Percentiles rank a stretch among this genome's conserved stretches.
phyloP scores from a whole-genome alignment of 495 filamentous ascomycete genomes.

The Amorphotheca resinae region DNA sequence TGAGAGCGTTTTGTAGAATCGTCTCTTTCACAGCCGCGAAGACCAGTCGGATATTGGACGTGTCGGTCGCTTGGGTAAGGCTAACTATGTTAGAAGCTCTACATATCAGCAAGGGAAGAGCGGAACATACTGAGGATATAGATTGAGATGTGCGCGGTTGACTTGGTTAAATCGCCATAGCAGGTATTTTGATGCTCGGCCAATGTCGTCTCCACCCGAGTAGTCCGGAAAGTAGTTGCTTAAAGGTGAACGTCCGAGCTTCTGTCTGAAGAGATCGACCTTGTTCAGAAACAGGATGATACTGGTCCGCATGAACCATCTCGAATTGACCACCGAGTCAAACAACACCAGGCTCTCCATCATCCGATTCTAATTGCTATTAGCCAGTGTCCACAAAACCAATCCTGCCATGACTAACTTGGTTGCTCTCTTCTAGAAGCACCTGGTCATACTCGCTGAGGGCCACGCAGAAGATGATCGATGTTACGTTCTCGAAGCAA shows the following conservation, averaged over 20 bases:
- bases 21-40: slow-evolving; percentile 99
- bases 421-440: slow-evolving; percentile 89
- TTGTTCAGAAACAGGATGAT: slow-evolving; percentile 99
- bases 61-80: slow-evolving; percentile 96
- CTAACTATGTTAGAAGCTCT: slow-evolving; percentile 32
- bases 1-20: slow-evolving; percentile 93
- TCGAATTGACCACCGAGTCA: slow-evolving; percentile 95
- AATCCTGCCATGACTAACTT: slow-evolving; percentile 40
- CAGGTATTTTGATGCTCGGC: slow-evolving; percentile 93
- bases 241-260: slow-evolving; percentile 77
- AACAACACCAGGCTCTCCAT: slow-evolving; percentile 97
- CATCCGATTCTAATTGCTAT: slow-evolving; percentile 74
- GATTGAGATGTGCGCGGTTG: slow-evolving; percentile 87
- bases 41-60: slow-evolving; percentile 92
- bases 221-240: slow-evolving; percentile 97
- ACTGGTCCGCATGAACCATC: slow-evolving; percentile 98
- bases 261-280: slow-evolving; percentile 93
- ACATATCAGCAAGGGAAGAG: slow-evolving; percentile 1
- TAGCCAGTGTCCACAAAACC: slow-evolving; percentile 20
- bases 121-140: slow-evolving; percentile 85
- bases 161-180: slow-evolving; percentile 98
- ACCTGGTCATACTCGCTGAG: slow-evolving; percentile 98
- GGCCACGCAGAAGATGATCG: slow-evolving; percentile 99
- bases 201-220: slow-evolving; percentile 92
- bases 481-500: slow-evolving; percentile 98